Evolutionary conservation across 129 eudicot species (phyloP), one percentile per base, ranked within the genome.

Genomic region (Artemisia argyi): DNA sequence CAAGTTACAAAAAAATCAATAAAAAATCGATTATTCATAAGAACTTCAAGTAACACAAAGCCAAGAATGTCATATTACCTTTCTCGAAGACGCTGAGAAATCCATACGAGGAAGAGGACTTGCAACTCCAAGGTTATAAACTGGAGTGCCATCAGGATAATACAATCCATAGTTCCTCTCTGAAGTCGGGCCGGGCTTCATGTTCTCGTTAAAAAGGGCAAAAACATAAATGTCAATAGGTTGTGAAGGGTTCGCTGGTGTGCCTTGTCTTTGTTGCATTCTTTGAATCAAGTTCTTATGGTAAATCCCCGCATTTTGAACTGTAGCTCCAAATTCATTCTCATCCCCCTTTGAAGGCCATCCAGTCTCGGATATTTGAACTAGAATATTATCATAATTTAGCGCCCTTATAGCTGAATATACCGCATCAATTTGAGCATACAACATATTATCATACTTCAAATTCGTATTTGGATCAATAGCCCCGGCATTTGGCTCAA

Each of bases 321-420:
- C 82, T 0, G 97, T 80, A 0, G 99, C 99, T 30, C 99, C 99
- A 19, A 79, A 78, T 84, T 95, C 97, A 73, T 88, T 66, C 12
- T 86, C 65, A 53, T 95, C 99, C 7, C 99, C 99, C 71, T 85
- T 95, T 0, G 99, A 95, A n/a, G 99, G 99, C 99, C 99, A 95
- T 7, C 99, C 99, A 2, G 99, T 95, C 78, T 95, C 99, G 2
- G 99, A 95, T 24, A 95, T 86, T 51, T 83, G 86, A 14, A 95
- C 94, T 42, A 39, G 76, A 11, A 90, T 78, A 68, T 85, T 86
- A 3, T 58, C 77, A 67, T 81, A 85, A n/a, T 91, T 91, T 83
- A 95, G 74, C 3, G 86, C 91, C 59, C 76, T 79, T 20, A 95
- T 95, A 16, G 99, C 97, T 30, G 93, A 66, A 79, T 95, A 90